Evolutionary conservation across 1,284 basidiomycete species (phyloP), one percentile per base, ranked within the genome.

Genomic region (Rugosomyces carneus): DNA sequence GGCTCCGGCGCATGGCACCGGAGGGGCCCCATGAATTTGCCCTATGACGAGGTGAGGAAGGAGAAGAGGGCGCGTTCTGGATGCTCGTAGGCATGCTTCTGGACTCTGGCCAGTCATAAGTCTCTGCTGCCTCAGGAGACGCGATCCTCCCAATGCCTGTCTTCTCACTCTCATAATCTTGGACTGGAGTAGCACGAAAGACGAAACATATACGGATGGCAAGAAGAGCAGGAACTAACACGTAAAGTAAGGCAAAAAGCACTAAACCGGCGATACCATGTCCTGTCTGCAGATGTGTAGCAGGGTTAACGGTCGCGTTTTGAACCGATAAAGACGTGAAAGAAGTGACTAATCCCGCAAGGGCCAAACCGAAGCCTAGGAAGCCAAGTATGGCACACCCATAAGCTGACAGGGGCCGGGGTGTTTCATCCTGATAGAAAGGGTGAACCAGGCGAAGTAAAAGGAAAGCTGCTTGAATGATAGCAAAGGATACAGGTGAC

Each of bases 201-300:
- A 40, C 45, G 35, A 36, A 58, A 49, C 57, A 68, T 19, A 58
- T 44, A 15, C 61, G 58, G 37, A 68, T 20, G 31, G 72, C 44
- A 45, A 69, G 65, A 24, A 79, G 59, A 13, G 71, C 37, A 20
- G 83, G 82, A 15, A 78, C 51, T 35, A 80, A 23, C 35, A 62
- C 68, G 58, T 86, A 88, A 18, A 86, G 62, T 26, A 68, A 70
- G 29, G 75, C 52, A 57, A 82, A 84, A 13, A 89, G 70, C 15
- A 71, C 73, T 37, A 88, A 63, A 32, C 81, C 82, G 1, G 73
- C 78, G 56, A 71, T 69, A 19, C 80, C 77, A 56, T 89, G 86
- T 8, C 60, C 58, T 2, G 85, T 88, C 50, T 66, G 68, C 32
- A 89, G 64, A 53, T 72, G 60, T 7, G 47, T 37, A 53, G 65